Evolutionary conservation across 495 filamentous ascomycete species (phyloP).

Genomic region (Pyrenula massariospora): DNA sequence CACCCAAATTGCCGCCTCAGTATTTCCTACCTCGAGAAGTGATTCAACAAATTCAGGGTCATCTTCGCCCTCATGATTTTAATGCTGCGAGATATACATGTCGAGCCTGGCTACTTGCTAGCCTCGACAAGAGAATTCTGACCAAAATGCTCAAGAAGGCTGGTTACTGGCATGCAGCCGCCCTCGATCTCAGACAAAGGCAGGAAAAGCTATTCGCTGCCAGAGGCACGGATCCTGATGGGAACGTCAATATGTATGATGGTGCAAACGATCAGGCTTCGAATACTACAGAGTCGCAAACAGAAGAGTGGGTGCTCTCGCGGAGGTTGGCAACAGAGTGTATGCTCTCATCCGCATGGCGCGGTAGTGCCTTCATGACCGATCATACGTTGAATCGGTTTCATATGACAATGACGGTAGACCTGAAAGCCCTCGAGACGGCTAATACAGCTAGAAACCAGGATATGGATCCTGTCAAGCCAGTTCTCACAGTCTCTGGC

Average conservation of each 20-base stretch:
- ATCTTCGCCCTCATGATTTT: constrained; percentile 49
- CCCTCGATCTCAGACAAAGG: constrained; percentile 21
- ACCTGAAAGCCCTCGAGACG: constrained; percentile 13
- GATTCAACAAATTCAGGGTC: constrained; percentile 43
- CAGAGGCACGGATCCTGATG: constrained; percentile 33
- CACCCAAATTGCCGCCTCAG: neutral
- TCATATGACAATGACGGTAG: constrained; percentile 10
- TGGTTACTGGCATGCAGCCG: constrained; percentile 45
- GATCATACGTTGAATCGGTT: neutral
- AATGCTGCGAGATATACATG: constrained; percentile 56
- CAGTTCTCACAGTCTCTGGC: constrained; percentile 10
- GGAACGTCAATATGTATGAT: constrained; percentile 15
- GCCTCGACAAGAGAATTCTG: constrained; percentile 42
- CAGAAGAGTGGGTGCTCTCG: constrained; percentile 3
- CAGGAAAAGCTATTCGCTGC: constrained; percentile 47
- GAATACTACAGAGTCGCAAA: constrained; percentile 9
- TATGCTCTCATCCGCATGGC: neutral
- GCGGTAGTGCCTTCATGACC: neutral
- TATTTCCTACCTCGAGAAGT: constrained; percentile 44
- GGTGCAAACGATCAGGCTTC: constrained; percentile 21
- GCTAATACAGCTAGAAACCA: neutral
- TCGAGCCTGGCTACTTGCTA: constrained; percentile 52
- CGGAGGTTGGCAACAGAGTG: neutral
- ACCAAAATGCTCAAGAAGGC: constrained; percentile 40
- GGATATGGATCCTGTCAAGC: neutral